Evolutionary conservation across 1,284 basidiomycete species (phyloP).

Genomic region (Rhodotorula sp.): DNA sequence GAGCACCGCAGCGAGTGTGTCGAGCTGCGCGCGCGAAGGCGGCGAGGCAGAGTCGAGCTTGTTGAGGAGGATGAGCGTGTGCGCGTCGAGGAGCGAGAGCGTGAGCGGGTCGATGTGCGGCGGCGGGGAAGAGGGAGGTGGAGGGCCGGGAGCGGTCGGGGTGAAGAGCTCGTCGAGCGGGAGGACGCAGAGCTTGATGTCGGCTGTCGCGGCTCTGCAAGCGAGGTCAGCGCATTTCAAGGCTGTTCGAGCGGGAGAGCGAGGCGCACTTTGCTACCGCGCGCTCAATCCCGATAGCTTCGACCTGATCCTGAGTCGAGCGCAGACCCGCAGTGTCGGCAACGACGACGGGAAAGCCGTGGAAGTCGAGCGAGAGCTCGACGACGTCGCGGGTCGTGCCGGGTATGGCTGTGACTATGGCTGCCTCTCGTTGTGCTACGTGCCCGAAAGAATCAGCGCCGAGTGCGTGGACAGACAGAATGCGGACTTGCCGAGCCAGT

Average conservation of each 20-base stretch:
- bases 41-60: slow-evolving; percentile 28
- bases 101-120: slow-evolving; percentile 33
- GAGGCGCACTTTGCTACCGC: slow-evolving; percentile 53
- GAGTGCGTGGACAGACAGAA: background rate
- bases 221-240: background rate
- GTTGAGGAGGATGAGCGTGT: slow-evolving; percentile 42
- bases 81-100: slow-evolving; percentile 28
- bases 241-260: too few relatives aligned
- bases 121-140: background rate
- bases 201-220: slow-evolving; percentile 63
- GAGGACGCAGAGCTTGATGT: slow-evolving; percentile 74
- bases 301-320: slow-evolving; percentile 69
- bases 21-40: background rate
- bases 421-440: slow-evolving; percentile 76
- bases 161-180: slow-evolving; percentile 61
- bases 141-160: background rate
- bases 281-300: slow-evolving; percentile 75
- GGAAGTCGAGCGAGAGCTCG: slow-evolving; percentile 79
- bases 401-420: slow-evolving; percentile 80
- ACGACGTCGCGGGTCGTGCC: slow-evolving; percentile 86
- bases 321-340: slow-evolving; percentile 83
- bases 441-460: background rate
- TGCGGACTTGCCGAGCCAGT: slow-evolving; percentile 66
- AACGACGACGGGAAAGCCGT: slow-evolving; percentile 74
- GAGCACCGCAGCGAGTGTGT: background rate